A percentile compares a stretch with the other conserved stretches of the same genome.
Conservation (phyloP, 2,329 filamentous ascomycete genomes). For the Calycina herbarum region DNA sequence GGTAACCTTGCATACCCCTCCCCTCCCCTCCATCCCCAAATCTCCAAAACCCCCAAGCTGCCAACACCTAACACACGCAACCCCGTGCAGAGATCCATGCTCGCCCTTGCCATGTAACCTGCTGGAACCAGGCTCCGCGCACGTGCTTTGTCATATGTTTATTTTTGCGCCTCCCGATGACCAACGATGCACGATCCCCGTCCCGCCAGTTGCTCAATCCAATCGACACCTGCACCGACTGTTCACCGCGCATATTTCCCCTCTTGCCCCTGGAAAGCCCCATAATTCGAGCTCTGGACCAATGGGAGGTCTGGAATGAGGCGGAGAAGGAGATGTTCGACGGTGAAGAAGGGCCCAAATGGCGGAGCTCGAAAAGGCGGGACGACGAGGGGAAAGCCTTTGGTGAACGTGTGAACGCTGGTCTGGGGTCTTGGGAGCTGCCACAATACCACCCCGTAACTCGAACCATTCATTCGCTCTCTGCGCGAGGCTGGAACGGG, state of each 20-base stretch:
- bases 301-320: not conserved
- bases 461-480: not conserved
- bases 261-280: not conserved
- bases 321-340: conserved; percentile 8
- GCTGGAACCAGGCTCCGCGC: not conserved
- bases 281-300: not conserved
- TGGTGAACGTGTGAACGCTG: not conserved
- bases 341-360: conserved; percentile 10
- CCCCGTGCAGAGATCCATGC: no score
- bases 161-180: conserved; percentile 1
- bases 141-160: conserved; percentile 10
- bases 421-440: not conserved
- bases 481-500: conserved; percentile 2
- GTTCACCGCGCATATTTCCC: conserved; percentile 10
- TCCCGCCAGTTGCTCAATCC: not conserved
- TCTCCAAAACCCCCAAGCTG: not conserved
- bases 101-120: no score
- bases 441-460: not conserved
- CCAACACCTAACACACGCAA: not conserved
- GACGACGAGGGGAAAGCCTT: not conserved
- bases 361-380: conserved; percentile 3
- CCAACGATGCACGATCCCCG: conserved; percentile 1
- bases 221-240: not conserved
- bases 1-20: not conserved
- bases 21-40: not conserved